Percentiles rank a stretch among this genome's conserved stretches.
Evolutionary conservation across 2,329 filamentous ascomycete species (phyloP).

Genomic region (Rhynchosporium agropyri): DNA sequence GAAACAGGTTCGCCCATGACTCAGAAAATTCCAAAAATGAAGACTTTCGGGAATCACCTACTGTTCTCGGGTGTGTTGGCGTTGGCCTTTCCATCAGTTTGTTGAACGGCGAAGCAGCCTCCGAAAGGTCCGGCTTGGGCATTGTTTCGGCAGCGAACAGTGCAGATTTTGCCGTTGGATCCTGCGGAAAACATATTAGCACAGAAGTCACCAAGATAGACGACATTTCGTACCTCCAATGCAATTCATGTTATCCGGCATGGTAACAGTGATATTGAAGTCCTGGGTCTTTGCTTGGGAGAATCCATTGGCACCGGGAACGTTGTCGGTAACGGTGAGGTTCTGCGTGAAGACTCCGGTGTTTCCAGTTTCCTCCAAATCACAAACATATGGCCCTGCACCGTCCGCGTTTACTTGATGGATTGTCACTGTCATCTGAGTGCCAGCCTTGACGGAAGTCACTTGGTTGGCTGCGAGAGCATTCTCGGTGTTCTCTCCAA

Average conservation of each 20-base stretch:
- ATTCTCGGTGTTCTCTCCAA: slow-evolving; percentile 58
- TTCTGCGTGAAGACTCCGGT: slow-evolving; percentile 50
- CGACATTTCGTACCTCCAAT: slow-evolving; percentile 50
- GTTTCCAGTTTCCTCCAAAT: slow-evolving; percentile 52
- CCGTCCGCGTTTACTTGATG: slow-evolving; percentile 58
- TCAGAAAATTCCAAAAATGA: not conserved
- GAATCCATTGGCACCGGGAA: slow-evolving; percentile 60
- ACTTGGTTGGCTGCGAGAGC: slow-evolving; percentile 50
- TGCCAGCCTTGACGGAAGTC: slow-evolving; percentile 53
- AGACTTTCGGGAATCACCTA: slow-evolving; percentile 10
- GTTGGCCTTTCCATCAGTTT: slow-evolving; percentile 49
- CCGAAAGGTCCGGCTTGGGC: slow-evolving; percentile 59
- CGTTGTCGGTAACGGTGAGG: slow-evolving; percentile 59
- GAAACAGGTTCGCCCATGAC: slow-evolving; percentile 33
- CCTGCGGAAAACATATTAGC: slow-evolving; percentile 39
- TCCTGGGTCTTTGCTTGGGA: slow-evolving; percentile 57
- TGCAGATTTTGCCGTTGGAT: slow-evolving; percentile 61
- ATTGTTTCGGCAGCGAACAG: slow-evolving; percentile 61
- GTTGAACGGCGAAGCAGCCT: slow-evolving; percentile 60
- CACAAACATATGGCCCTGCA: slow-evolving; percentile 57
- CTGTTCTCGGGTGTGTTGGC: slow-evolving; percentile 48
- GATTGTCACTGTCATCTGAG: slow-evolving; percentile 51
- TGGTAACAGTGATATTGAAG: slow-evolving; percentile 58
- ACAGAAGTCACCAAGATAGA: not conserved
- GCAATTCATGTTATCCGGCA: slow-evolving; percentile 54